Percentiles rank a stretch among this genome's conserved stretches.
Evolutionary conservation across 768 basidiomycete genomes (phyloP).

Genomic region (Boletus huronensis): DNA sequence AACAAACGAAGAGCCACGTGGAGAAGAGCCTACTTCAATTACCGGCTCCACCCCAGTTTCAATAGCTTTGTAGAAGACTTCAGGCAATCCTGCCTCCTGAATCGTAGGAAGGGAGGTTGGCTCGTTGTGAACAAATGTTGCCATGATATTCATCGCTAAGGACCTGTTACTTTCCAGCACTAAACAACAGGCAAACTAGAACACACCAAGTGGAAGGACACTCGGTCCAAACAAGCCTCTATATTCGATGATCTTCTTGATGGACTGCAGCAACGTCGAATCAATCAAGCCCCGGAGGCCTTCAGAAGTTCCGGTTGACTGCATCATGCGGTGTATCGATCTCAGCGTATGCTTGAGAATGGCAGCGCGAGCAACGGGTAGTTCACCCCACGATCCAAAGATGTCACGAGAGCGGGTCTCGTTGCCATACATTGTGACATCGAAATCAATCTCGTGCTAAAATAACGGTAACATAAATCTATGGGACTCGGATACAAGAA

Average conservation of each 20-base stretch:
- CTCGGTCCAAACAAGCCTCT: slow-evolving; percentile 82
- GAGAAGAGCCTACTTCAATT: slow-evolving; percentile 60
- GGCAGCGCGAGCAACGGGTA: slow-evolving; percentile 71
- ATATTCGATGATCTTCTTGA: slow-evolving; percentile 85
- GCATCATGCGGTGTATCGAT: slow-evolving; percentile 97
- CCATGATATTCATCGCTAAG: slow-evolving; percentile 86
- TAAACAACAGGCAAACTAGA: slow-evolving; percentile 5
- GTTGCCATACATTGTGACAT: slow-evolving; percentile 53
- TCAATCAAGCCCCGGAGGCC: slow-evolving; percentile 94
- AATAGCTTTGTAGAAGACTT: slow-evolving; percentile 82
- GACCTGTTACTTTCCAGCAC: slow-evolving; percentile 7
- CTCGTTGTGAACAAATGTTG: slow-evolving; percentile 97
- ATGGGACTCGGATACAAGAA: not conserved
- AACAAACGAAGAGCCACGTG: not conserved
- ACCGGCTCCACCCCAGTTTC: slow-evolving; percentile 83
- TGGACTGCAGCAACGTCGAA: slow-evolving; percentile 74
- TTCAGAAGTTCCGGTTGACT: slow-evolving; percentile 89
- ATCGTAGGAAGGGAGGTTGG: slow-evolving; percentile 91
- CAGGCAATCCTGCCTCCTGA: slow-evolving; percentile 88
- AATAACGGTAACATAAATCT: slow-evolving; percentile 9
- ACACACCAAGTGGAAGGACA: slow-evolving; percentile 78
- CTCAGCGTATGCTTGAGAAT: slow-evolving; percentile 89
- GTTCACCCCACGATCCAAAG: slow-evolving; percentile 51
- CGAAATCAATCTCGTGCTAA: slow-evolving; percentile 66
- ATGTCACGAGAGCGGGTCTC: slow-evolving; percentile 43